Conservation (phyloP, 352 stramenopile species). For the Phytophthora vignae region DNA sequence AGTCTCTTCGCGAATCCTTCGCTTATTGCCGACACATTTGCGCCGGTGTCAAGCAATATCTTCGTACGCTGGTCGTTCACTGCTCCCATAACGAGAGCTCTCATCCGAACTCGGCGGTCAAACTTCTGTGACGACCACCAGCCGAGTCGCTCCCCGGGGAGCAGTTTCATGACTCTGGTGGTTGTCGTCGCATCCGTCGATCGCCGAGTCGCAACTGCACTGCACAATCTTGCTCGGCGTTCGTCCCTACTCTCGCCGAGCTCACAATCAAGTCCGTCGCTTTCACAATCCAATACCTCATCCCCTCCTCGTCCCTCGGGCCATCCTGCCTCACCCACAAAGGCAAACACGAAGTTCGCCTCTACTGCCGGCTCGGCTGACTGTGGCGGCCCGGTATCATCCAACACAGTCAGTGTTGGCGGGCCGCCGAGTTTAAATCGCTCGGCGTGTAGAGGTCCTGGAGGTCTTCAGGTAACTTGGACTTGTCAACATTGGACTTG, state of each 20-base stretch:
- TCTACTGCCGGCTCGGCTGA: constrained; percentile 10
- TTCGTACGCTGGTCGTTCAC: neutral
- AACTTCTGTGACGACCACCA: neutral
- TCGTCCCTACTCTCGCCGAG: too few relatives aligned
- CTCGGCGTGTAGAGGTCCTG: constrained; percentile 6
- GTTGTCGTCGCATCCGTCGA: neutral
- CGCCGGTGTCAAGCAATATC: neutral
- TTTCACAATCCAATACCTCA: too few relatives aligned
- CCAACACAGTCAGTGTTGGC: constrained; percentile 18
- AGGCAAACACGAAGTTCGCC: neutral
- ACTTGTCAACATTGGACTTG: constrained; percentile 1
- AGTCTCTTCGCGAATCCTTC: neutral
- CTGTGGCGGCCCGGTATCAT: constrained; percentile 9
- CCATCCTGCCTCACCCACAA: too few relatives aligned
- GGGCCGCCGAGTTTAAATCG: constrained; percentile 20
- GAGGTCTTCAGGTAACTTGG: constrained; percentile 1
- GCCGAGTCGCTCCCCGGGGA: neutral
- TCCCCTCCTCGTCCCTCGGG: too few relatives aligned
- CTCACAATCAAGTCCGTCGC: too few relatives aligned
- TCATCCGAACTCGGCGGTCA: neutral
- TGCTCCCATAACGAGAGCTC: neutral
- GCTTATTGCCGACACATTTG: neutral
- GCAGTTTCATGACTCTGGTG: neutral
- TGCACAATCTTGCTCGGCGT: too few relatives aligned
- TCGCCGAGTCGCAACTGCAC: too few relatives aligned